Evolutionary conservation across 1,284 basidiomycete genomes (phyloP).

Genomic region (Pisolithus thermaeus): DNA sequence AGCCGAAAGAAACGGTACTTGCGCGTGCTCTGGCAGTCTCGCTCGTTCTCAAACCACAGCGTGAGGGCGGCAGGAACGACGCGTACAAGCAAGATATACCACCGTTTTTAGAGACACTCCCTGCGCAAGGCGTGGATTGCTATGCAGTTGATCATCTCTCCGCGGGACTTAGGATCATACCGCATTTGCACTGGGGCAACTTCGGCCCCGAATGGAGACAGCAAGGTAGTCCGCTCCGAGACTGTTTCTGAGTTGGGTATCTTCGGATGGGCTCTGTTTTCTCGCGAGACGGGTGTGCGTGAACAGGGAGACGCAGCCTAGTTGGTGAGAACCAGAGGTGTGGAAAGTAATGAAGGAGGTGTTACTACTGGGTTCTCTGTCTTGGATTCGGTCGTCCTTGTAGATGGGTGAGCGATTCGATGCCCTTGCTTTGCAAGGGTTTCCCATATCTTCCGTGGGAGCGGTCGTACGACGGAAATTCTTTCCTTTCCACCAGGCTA

Average conservation of each 20-base stretch:
- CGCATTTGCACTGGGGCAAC: conserved; percentile 58
- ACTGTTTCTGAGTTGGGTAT: conserved; percentile 91
- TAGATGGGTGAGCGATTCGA: conserved; percentile 28
- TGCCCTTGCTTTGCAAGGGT: too few relatives aligned
- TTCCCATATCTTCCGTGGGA: too few relatives aligned
- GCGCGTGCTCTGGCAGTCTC: conserved; percentile 47
- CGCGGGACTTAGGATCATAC: conserved; percentile 60
- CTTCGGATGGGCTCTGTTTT: conserved; percentile 86
- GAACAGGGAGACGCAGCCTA: conserved; percentile 68
- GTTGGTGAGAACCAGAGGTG: conserved; percentile 88
- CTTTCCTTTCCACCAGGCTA: too few relatives aligned
- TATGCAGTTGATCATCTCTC: conserved; percentile 87
- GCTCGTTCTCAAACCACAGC: conserved; percentile 92
- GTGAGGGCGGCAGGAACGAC: conserved; percentile 97
- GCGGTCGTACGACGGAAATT: too few relatives aligned
- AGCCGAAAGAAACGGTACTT: conserved; percentile 27
- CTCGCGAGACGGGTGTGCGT: conserved; percentile 27
- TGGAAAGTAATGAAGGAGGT: conserved; percentile 91
- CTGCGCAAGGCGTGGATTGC: conserved; percentile 79
- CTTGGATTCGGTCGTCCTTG: conserved; percentile 74
- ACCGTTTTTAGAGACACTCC: conserved; percentile 61
- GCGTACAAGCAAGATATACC: conserved; percentile 86
- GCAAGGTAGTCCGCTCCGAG: conserved; percentile 46
- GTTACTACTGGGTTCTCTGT: conserved; percentile 91
- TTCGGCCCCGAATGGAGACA: conserved; percentile 15